Percentiles rank a stretch among this genome's conserved stretches.
Conservation (phyloP, 768 basidiomycete species). For the Boletus insuetus region DNA sequence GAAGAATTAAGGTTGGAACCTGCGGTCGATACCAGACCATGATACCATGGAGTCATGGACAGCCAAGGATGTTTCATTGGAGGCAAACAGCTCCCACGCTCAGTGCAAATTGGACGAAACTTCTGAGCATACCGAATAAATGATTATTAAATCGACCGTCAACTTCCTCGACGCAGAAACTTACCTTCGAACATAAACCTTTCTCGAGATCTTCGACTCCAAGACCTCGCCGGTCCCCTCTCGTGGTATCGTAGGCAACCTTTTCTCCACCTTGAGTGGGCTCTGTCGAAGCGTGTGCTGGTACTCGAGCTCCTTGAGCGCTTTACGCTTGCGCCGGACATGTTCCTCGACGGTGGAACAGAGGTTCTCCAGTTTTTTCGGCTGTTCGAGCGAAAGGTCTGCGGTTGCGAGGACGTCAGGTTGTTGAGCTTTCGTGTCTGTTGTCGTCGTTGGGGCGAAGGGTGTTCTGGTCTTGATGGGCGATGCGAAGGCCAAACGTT, state of each 20-base stretch:
- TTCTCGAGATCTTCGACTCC: conserved; percentile 22
- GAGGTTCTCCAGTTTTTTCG: conserved; percentile 26
- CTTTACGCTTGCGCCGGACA: too few species aligned
- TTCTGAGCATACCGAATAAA: too few species aligned
- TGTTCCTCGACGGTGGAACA: conserved; percentile 22
- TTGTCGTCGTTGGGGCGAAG: background rate
- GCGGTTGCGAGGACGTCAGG: conserved; percentile 29
- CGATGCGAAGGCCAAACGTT: conserved; percentile 23
- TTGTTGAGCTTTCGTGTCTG: conserved; percentile 1
- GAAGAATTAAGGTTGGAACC: too few species aligned
- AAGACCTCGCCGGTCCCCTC: background rate
- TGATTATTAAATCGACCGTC: too few species aligned
- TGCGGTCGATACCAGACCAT: too few species aligned
- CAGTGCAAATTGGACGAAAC: too few species aligned
- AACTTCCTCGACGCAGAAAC: too few species aligned
- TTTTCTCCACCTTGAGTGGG: conserved; percentile 13
- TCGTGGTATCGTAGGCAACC: conserved; percentile 11
- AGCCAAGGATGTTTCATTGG: too few species aligned
- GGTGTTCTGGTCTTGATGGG: conserved; percentile 9
- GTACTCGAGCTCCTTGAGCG: conserved; percentile 23
- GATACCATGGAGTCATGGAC: too few species aligned
- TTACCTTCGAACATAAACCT: background rate
- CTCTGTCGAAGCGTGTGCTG: conserved; percentile 13
- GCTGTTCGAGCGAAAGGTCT: conserved; percentile 27
- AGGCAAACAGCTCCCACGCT: too few species aligned